Evolutionary conservation across 2,329 filamentous ascomycete species (phyloP).

Genomic region (Aschersonia sp.): DNA sequence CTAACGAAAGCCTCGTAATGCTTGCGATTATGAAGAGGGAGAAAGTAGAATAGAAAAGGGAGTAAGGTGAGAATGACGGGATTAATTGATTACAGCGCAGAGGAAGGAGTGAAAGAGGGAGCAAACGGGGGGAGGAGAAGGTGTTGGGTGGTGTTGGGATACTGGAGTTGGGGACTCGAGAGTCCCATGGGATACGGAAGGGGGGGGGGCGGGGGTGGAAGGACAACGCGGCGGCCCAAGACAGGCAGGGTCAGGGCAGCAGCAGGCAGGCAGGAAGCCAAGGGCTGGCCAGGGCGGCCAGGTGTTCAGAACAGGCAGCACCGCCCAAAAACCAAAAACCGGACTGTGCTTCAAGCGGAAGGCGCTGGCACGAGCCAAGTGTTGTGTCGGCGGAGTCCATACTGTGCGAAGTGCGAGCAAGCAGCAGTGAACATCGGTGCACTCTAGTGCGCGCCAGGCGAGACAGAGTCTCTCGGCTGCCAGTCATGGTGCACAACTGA

Average conservation of each 20-base stretch:
- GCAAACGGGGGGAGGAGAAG: constrained; percentile 7
- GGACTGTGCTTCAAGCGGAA: neutral
- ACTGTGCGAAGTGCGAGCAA: neutral
- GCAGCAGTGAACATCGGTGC: neutral
- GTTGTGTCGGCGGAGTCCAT: neutral
- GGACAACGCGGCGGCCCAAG: neutral
- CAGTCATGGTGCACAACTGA: neutral
- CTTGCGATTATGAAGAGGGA: constrained; percentile 11
- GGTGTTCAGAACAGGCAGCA: neutral
- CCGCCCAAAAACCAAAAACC: neutral
- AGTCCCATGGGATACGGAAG: neutral
- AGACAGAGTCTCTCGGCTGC: neutral
- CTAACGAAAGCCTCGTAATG: constrained; percentile 32
- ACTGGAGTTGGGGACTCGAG: constrained; percentile 1
- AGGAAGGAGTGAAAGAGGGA: constrained; percentile 12
- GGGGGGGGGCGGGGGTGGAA: no score
- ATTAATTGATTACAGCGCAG: constrained; percentile 10
- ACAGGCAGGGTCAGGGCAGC: neutral
- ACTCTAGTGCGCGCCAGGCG: no score
- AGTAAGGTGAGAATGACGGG: constrained; percentile 6
- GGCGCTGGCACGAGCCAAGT: neutral
- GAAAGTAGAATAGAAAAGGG: constrained; percentile 13
- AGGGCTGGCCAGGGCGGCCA: neutral
- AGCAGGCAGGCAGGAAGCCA: neutral
- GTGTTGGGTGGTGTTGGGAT: constrained; percentile 7